Base-by-base conservation (phyloP, 192 early-diverging fungal genomes). In the Gonapodya prolifera region DNA sequence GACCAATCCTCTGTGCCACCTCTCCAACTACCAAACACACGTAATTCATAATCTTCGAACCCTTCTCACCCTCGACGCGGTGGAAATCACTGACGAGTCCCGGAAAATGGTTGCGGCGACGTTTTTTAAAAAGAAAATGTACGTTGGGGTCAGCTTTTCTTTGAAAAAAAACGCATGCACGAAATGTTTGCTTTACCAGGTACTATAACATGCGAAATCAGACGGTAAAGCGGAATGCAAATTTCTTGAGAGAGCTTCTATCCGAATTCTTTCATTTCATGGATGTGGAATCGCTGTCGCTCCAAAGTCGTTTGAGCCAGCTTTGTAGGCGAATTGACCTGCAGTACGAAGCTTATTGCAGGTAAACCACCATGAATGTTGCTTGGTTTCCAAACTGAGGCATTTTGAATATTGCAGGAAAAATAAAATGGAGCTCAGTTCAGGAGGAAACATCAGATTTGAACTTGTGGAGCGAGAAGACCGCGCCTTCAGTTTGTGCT, bases 201-300 rank as follows among this genome's bases (percentile, higher is more conserved):
- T 87, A 89, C 77, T 89, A 89, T 80, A 89, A 86, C 70, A 89
- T 89, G 86, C 80, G 87, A 28, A 89, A 89, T 36, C 78, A 83
- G 31, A 89, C 88, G 0, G 86, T 89, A 69, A 83, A 87, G 70
- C 78, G 88, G 18, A 89, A 89, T 80, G 82, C 83, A 23, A 85
- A 87, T 76, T 87, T 89, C 77, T 77, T 89, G 33, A 77, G 82
- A 33, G 84, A 84, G 71, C 75, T 83, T n/a, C 75, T 89, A 8
- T 61, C 45, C 23, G 45, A 61, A 23, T 61, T 61, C 23, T 61
- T 61, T 61, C 8, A 61, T 61, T 61, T 61, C 45, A 61, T 61
- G 45, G 45, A 61, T 61, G 23, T 61, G 45, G 45, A 61, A 61
- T 61, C 45, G 23, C 23, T 23, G 8, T 8, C 8, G 45, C 45